Evolutionary conservation across 495 filamentous ascomycete species (phyloP).

Genomic region (Penicillium canescens): DNA sequence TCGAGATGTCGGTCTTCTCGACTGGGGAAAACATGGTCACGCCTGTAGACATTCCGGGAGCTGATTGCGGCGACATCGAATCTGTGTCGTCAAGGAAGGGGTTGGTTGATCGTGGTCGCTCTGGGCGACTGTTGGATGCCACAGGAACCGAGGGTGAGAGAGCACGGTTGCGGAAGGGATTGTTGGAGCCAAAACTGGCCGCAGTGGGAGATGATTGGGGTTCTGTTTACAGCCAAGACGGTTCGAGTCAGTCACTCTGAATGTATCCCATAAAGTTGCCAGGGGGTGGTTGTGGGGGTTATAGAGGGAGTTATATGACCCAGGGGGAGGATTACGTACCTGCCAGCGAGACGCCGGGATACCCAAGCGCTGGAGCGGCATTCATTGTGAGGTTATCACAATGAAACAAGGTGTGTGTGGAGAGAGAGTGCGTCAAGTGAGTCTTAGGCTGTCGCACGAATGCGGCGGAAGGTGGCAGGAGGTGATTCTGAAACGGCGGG

Average conservation of each 20-base stretch:
- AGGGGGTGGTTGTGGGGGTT: not conserved
- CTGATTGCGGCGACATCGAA: conserved; percentile 48
- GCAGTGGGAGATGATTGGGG: conserved; percentile 46
- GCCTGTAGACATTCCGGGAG: conserved; percentile 36
- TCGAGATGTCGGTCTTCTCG: conserved; percentile 54
- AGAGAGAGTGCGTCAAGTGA: conserved; percentile 15
- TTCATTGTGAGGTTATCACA: conserved; percentile 29
- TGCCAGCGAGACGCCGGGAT: conserved; percentile 42
- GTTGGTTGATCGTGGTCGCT: conserved; percentile 81
- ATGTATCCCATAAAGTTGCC: conserved; percentile 1
- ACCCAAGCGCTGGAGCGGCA: conserved; percentile 39
- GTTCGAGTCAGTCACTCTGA: conserved; percentile 14
- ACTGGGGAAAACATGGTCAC: conserved; percentile 59
- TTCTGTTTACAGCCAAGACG: conserved; percentile 12
- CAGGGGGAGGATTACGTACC: conserved; percentile 34
- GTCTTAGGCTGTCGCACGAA: conserved; percentile 21
- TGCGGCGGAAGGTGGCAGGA: conserved; percentile 9
- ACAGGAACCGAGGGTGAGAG: conserved; percentile 65
- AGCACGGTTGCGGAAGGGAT: conserved; percentile 94
- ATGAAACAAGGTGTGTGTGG: conserved; percentile 25
- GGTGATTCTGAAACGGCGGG: conserved; percentile 2
- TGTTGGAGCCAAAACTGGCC: conserved; percentile 83
- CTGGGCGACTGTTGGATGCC: conserved; percentile 42
- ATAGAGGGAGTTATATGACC: too few relatives aligned
- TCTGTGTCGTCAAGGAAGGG: conserved; percentile 83